A percentile compares a stretch with the other conserved stretches of the same genome.
Conservation (phyloP, 208 protist species). For the Acanthamoeba triangularis region DNA sequence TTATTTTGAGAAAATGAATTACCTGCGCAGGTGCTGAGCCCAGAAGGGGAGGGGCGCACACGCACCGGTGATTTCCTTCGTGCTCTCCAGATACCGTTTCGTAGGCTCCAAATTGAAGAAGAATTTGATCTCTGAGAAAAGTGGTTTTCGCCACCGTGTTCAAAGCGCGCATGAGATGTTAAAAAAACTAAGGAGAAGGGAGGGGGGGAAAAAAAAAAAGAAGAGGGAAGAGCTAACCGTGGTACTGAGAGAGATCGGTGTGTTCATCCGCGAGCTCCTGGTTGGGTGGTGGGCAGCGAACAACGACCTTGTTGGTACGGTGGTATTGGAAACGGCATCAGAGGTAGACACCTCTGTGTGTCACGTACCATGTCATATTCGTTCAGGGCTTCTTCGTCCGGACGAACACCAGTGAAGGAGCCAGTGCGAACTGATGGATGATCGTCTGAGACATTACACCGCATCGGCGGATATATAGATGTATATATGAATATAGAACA, state of each 20-base stretch:
- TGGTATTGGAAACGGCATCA: no score
- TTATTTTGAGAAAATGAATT: no score
- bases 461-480: neutral
- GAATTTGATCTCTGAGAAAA: conserved; percentile 50
- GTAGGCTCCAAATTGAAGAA: conserved; percentile 52
- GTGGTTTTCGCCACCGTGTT: no score
- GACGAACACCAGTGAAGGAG: neutral
- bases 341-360: neutral
- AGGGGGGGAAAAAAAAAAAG: no score
- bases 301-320: no score
- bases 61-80: neutral
- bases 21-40: no score
- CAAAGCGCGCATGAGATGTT: no score
- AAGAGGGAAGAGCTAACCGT: neutral
- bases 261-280: neutral
- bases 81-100: conserved; percentile 55
- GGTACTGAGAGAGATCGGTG: neutral
- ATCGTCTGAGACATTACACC: neutral
- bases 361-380: neutral
- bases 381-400: neutral
- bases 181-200: no score
- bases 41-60: no score
- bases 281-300: no score
- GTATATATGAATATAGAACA: no score
- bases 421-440: neutral